Percentiles rank a stretch among this genome's conserved stretches.
Conservation (phyloP, 1,284 basidiomycete species). For the Cystobasidium slooffiae region DNA sequence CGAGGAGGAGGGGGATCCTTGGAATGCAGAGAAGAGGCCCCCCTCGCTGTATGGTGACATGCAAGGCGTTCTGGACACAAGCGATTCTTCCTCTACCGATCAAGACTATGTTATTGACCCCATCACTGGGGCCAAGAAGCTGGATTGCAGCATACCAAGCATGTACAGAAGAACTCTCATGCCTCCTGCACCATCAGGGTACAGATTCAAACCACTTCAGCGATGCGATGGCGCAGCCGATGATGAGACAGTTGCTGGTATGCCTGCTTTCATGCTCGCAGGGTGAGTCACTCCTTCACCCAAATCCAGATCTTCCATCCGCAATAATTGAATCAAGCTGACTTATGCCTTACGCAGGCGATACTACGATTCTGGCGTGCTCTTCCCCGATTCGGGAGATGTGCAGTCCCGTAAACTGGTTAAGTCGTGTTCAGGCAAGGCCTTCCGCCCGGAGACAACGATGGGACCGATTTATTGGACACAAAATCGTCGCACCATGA, state of each 20-base stretch:
- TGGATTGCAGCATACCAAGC: background rate
- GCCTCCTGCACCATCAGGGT: conserved; percentile 9
- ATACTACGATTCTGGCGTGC: conserved; percentile 8
- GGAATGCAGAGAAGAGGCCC: conserved; percentile 9
- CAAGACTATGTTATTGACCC: background rate
- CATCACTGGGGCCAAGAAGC: background rate
- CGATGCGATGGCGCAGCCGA: background rate
- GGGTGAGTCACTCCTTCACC: conserved; percentile 6
- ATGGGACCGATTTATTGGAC: conserved; percentile 1
- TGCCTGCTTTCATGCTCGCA: conserved; percentile 17
- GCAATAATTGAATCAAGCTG: no score
- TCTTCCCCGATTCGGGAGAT: background rate
- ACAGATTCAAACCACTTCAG: background rate
- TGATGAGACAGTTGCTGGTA: background rate
- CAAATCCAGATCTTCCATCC: background rate
- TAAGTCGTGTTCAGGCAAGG: conserved; percentile 4
- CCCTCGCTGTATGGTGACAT: conserved; percentile 6
- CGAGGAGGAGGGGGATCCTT: background rate
- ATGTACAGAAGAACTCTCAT: conserved; percentile 5
- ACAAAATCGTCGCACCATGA: conserved; percentile 1
- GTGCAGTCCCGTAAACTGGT: conserved; percentile 4
- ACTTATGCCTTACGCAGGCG: background rate
- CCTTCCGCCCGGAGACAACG: conserved; percentile 9
- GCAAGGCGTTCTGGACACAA: background rate
- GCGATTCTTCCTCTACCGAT: conserved; percentile 13